Evolutionary conservation across 1,284 basidiomycete genomes (phyloP).

Genomic region (Irpex sp.): DNA sequence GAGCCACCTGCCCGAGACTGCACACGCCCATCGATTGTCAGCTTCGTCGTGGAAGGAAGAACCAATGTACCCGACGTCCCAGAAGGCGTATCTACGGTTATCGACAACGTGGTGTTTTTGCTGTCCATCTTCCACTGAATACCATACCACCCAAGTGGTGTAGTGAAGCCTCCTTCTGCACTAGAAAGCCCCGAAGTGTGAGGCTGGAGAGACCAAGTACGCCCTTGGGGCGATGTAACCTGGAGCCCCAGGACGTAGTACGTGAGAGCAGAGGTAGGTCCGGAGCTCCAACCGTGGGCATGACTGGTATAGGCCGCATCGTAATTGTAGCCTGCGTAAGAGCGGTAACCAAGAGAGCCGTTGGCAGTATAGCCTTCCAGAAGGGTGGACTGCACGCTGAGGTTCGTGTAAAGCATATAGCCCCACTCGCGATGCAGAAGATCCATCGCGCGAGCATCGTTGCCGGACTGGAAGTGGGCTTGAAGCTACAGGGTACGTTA

Average conservation of each 20-base stretch:
- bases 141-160: conserved; percentile 39
- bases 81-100: neutral
- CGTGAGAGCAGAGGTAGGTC: conserved; percentile 34
- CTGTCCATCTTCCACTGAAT: conserved; percentile 26
- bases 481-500: conserved; percentile 32
- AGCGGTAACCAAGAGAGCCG: conserved; percentile 45
- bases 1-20: neutral
- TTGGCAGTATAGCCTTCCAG: conserved; percentile 50
- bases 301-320: conserved; percentile 46
- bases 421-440: conserved; percentile 48
- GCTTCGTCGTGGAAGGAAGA: neutral
- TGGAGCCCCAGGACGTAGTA: conserved; percentile 42
- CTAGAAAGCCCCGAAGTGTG: conserved; percentile 34
- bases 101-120: conserved; percentile 2
- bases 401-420: conserved; percentile 49
- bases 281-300: conserved; percentile 34
- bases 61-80: conserved; percentile 6
- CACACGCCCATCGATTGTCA: neutral
- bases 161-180: conserved; percentile 41
- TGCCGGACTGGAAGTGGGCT: conserved; percentile 47
- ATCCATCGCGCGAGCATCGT: conserved; percentile 45
- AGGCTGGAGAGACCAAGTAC: conserved; percentile 39
- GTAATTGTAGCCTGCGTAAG: conserved; percentile 44
- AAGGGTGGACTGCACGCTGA: conserved; percentile 47
- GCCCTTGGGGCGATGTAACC: conserved; percentile 35